A percentile compares a stretch with the other conserved stretches of the same genome.
These are phyloP conservation scores for Lonicera japonica DNA, from an alignment of 129 eudicot genomes.

Conservation along the genomic window DNA sequence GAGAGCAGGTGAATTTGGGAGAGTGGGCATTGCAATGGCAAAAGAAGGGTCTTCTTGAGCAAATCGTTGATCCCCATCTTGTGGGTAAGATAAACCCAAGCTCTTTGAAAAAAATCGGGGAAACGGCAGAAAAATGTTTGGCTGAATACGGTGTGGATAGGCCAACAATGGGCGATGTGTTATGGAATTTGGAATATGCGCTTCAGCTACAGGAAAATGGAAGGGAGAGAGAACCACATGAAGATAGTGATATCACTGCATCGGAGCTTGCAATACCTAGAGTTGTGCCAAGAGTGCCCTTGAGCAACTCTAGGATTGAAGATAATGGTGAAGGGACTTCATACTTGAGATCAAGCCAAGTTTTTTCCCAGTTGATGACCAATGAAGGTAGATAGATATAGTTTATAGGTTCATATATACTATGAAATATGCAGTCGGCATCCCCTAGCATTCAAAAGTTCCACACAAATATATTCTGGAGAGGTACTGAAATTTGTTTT, in stretches of 20 bases:
- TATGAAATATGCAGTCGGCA: too few species aligned
- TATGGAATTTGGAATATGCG: slow-evolving; percentile 80
- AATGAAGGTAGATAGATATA: slow-evolving; percentile 40
- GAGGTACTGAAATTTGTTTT: too few species aligned
- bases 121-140: slow-evolving; percentile 79
- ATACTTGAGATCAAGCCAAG: slow-evolving; percentile 40
- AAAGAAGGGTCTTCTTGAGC: slow-evolving; percentile 45
- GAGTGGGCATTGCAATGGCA: slow-evolving; percentile 84
- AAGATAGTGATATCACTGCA: slow-evolving; percentile 7
- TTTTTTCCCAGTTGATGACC: slow-evolving; percentile 56
- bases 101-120: slow-evolving; percentile 51
- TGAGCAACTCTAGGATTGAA: slow-evolving; percentile 1
- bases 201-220: slow-evolving; percentile 64
- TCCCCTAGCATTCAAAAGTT: too few species aligned
- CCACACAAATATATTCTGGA: too few species aligned
- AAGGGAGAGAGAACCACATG: slow-evolving; percentile 14
- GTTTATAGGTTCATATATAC: not conserved
- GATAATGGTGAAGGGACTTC: slow-evolving; percentile 38
- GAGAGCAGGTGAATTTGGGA: slow-evolving; percentile 75
- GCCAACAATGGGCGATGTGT: slow-evolving; percentile 83
- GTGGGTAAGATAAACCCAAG: slow-evolving; percentile 37
- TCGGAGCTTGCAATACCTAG: slow-evolving; percentile 7
- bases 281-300: slow-evolving; percentile 7
- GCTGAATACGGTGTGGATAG: slow-evolving; percentile 84
- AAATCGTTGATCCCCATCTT: slow-evolving; percentile 46